Conservation (phyloP, 805 yeast species). For the Yamadazyma laniorum region DNA sequence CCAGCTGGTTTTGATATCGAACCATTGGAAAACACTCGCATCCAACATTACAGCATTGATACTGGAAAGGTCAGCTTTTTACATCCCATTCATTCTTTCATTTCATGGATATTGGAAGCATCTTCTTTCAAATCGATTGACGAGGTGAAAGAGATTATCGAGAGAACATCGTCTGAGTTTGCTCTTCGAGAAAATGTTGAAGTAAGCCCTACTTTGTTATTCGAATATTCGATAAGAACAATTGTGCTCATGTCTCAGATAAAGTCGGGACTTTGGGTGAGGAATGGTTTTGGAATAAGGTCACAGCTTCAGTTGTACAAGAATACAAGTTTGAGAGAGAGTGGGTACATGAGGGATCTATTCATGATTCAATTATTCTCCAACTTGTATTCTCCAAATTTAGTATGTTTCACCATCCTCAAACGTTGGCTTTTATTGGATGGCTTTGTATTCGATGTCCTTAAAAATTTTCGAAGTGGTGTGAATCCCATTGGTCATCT, state of each 20-base stretch:
- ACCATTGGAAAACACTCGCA: constrained; percentile 19
- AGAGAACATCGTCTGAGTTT: constrained; percentile 7
- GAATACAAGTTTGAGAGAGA: constrained; percentile 75
- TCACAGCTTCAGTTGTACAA: constrained; percentile 79
- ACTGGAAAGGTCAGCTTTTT: constrained; percentile 60
- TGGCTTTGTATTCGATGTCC: constrained; percentile 24
- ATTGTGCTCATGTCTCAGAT: constrained; percentile 79
- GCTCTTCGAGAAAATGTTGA: background rate
- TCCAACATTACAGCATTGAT: constrained; percentile 27
- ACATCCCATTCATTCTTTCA: constrained; percentile 75
- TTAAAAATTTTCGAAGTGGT: background rate
- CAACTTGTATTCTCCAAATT: constrained; percentile 49
- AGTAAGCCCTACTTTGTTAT: constrained; percentile 31
- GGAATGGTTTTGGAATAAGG: constrained; percentile 82
- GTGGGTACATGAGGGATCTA: constrained; percentile 77
- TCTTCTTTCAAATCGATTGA: constrained; percentile 26
- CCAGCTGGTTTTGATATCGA: constrained; percentile 20
- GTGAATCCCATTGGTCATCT: constrained; percentile 1
- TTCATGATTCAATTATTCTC: constrained; percentile 67
- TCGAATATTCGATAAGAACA: constrained; percentile 77
- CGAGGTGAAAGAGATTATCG: constrained; percentile 17
- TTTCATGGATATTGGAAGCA: constrained; percentile 69
- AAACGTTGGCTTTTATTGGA: constrained; percentile 65
- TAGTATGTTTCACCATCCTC: constrained; percentile 55
- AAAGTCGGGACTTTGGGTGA: constrained; percentile 88